Percentiles rank a stretch among this genome's conserved stretches.
Conservation (phyloP, 1,284 basidiomycete genomes). For the Gymnopus androsaceus region DNA sequence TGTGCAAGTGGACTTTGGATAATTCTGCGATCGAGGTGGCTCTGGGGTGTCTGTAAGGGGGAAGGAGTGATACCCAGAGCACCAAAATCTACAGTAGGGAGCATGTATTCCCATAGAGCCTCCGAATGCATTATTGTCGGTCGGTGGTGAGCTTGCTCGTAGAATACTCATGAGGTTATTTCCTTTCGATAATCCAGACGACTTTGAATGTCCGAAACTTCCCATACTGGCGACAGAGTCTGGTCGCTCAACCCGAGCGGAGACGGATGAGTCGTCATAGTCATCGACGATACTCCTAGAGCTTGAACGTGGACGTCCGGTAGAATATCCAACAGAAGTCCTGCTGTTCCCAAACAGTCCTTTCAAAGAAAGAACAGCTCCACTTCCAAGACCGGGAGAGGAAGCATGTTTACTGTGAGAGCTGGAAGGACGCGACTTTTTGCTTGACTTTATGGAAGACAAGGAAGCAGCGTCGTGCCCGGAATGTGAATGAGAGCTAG, state of each 20-base stretch:
- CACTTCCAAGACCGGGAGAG: neutral
- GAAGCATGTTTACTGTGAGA: conserved; percentile 1
- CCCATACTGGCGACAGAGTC: conserved; percentile 1
- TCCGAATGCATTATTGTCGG: neutral
- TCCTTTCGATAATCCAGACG: conserved; percentile 22
- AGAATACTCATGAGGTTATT: conserved; percentile 56
- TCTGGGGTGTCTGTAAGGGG: conserved; percentile 1
- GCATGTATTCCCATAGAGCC: neutral
- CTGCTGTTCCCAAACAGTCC: conserved; percentile 50
- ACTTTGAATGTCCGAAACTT: conserved; percentile 1
- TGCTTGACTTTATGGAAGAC: conserved; percentile 5
- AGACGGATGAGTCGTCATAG: conserved; percentile 12
- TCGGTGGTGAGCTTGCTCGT: conserved; percentile 33
- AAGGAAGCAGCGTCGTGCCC: conserved; percentile 14
- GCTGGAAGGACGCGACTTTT: conserved; percentile 3
- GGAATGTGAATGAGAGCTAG: neutral
- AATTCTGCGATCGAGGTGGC: conserved; percentile 51
- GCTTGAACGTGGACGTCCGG: conserved; percentile 57
- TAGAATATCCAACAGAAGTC: conserved; percentile 8
- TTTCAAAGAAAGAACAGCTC: conserved; percentile 53
- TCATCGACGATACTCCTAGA: conserved; percentile 47
- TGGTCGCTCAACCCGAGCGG: conserved; percentile 51
- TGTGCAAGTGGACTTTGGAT: conserved; percentile 43
- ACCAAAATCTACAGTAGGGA: conserved; percentile 5
- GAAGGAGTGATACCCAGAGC: neutral